Percentiles rank a stretch among this genome's conserved stretches.
Evolutionary conservation across 2,329 filamentous ascomycete genomes (phyloP).

Genomic region (Allantophomopsis cytisporea): DNA sequence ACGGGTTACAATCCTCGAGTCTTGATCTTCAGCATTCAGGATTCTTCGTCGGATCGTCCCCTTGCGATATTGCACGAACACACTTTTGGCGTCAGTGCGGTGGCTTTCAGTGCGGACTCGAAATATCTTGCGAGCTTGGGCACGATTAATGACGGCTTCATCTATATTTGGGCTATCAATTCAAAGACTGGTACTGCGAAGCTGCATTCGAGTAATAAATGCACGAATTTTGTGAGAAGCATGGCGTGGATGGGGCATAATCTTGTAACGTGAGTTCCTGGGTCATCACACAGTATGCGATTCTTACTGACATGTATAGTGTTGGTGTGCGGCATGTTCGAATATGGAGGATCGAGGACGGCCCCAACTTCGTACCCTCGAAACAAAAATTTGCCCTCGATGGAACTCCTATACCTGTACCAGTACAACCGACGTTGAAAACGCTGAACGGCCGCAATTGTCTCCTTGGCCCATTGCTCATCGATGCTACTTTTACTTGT

Average conservation of each 20-base stretch:
- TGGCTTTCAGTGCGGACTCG: slow-evolving; percentile 82
- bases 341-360: slow-evolving; percentile 76
- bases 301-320: slow-evolving; percentile 9
- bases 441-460: slow-evolving; percentile 80
- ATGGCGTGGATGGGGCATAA: slow-evolving; percentile 85
- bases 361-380: slow-evolving; percentile 40
- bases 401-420: slow-evolving; percentile 17
- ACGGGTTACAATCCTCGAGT: slow-evolving; percentile 89
- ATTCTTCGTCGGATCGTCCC: slow-evolving; percentile 67
- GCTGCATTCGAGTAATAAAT: slow-evolving; percentile 79
- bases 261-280: slow-evolving; percentile 51
- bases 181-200: slow-evolving; percentile 67
- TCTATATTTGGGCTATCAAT: slow-evolving; percentile 84
- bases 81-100: slow-evolving; percentile 72
- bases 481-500: slow-evolving; percentile 76
- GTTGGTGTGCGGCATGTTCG: slow-evolving; percentile 87
- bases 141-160: slow-evolving; percentile 79
- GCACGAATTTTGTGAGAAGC: slow-evolving; percentile 71
- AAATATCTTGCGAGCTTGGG: slow-evolving; percentile 81
- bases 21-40: slow-evolving; percentile 75
- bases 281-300: too few relatives aligned
- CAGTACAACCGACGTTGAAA: slow-evolving; percentile 36
- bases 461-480: slow-evolving; percentile 57
- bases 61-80: slow-evolving; percentile 82
- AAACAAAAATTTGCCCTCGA: slow-evolving; percentile 44